Evolutionary conservation across 805 yeast species (phyloP).

Genomic region (Ascoidea rubescens): DNA sequence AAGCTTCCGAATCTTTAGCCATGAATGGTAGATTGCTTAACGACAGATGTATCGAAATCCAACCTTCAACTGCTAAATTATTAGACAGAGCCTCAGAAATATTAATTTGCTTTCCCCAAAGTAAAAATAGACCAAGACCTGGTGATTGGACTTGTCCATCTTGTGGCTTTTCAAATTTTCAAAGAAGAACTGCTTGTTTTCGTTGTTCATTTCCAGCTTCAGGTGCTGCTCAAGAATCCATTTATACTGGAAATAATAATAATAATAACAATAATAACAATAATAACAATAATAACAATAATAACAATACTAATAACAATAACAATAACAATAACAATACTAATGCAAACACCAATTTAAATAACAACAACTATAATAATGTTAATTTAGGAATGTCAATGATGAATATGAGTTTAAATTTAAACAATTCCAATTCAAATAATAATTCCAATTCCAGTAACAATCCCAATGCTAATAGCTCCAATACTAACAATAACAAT

Average conservation of each 20-base stretch:
- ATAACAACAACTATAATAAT: constrained; percentile 65
- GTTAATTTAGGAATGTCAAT: constrained; percentile 37
- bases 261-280: constrained; percentile 15
- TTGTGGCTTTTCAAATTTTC: constrained; percentile 91
- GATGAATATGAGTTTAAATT: not conserved
- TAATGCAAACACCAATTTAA: constrained; percentile 59
- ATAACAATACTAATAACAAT: constrained; percentile 5
- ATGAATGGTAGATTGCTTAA: constrained; percentile 67
- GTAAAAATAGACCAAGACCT: constrained; percentile 78
- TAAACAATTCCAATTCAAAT: constrained; percentile 8
- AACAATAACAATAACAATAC: constrained; percentile 5
- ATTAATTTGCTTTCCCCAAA: constrained; percentile 71
- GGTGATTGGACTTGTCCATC: constrained; percentile 98
- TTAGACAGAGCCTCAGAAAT: constrained; percentile 75
- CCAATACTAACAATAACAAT: constrained; percentile 1
- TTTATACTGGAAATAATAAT: constrained; percentile 16
- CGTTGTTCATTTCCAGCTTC: constrained; percentile 83
- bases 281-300: constrained; percentile 5
- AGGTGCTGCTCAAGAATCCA: constrained; percentile 56
- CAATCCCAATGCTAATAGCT: constrained; percentile 1
- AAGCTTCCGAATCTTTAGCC: constrained; percentile 63
- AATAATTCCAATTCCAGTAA: constrained; percentile 3
- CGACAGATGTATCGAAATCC: constrained; percentile 70
- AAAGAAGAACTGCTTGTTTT: constrained; percentile 86
- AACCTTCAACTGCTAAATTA: constrained; percentile 69